Evolutionary conservation across 2,329 filamentous ascomycete genomes (phyloP).

Genomic region (Fusarium burgessii): DNA sequence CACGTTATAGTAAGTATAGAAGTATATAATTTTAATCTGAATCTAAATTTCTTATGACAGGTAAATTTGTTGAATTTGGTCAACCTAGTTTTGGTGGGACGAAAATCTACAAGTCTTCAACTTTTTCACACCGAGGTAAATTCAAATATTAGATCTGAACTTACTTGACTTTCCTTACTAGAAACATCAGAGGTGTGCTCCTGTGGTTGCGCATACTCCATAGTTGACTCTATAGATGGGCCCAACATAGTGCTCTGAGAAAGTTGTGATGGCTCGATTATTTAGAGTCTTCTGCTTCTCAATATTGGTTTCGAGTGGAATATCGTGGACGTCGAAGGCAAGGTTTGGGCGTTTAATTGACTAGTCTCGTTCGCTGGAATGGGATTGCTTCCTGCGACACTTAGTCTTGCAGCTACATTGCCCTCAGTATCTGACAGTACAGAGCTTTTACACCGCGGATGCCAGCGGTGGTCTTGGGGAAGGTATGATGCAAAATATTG

Average conservation of each 20-base stretch:
- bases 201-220: background rate
- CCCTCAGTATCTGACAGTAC: too few species aligned
- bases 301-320: too few species aligned
- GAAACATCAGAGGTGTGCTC: background rate
- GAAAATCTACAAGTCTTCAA: background rate
- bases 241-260: too few species aligned
- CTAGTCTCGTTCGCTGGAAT: too few species aligned
- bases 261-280: too few species aligned
- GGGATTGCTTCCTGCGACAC: too few species aligned
- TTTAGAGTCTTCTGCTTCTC: too few species aligned
- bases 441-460: background rate
- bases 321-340: too few species aligned
- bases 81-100: conserved; percentile 12
- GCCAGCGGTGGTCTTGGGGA: background rate
- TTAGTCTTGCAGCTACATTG: fast-evolving
- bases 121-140: background rate
- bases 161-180: background rate
- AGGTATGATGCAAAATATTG: conserved; percentile 59
- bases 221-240: too few species aligned
- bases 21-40: background rate
- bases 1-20: too few species aligned
- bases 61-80: conserved; percentile 8
- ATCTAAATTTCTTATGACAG: background rate
- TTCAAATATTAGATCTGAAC: background rate
- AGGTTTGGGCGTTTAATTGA: too few species aligned